Base-by-base conservation (phyloP, 1,139 yeast genomes). In the Citeromyces hawaiiensis region DNA sequence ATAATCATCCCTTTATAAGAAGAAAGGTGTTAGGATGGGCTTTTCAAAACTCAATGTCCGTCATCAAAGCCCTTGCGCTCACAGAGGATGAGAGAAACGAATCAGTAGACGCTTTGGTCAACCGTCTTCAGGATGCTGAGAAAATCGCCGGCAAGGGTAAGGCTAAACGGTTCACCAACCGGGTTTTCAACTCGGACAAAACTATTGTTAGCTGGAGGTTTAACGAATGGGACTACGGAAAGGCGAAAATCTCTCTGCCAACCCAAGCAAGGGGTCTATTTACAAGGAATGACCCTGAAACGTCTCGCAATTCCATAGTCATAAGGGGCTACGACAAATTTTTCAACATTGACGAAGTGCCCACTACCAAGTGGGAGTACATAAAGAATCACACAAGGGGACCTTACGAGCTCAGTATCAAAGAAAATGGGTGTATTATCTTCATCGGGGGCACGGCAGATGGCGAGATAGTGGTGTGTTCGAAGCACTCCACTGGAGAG, bases 261-360 rank as follows among this genome's bases (percentile, higher is more conserved):
- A 68, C 75, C 4, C 63, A 76, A 43, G 95, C 97, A 0, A 66
- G 98, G 41, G 98, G 98, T 0, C 57, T 91, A 14, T 91, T 91
- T 53, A 83, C 94, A 0, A 44, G 55, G 3, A 57, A 63, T 14
- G 66, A 69, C 34, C 58, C 44, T 39, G 45, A 38, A 2, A 36
- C 40, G 1, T 41, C 49, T 11, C 57, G 57, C 8, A 46, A 46
- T 8, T 50, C 49, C 16, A 81, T 93, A 18, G 76, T 75, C 1
- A 78, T 81, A 1, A 64, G 99, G 48, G 98, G 99, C 0, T 93
- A 93, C 55, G 93, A 93, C 59, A 93, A 93, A 60, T 93, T 93
- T 56, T 93, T 87, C 69, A 88, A 83, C 52, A 65, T 86, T 9
- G 72, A 67, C 43, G 98, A 93, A 53, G 67, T 71, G 1, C 49